Evolutionary conservation across 2,329 filamentous ascomycete species (phyloP), one percentile per base, ranked within the genome.

Genomic region (Pestalotiopsis sp.): DNA sequence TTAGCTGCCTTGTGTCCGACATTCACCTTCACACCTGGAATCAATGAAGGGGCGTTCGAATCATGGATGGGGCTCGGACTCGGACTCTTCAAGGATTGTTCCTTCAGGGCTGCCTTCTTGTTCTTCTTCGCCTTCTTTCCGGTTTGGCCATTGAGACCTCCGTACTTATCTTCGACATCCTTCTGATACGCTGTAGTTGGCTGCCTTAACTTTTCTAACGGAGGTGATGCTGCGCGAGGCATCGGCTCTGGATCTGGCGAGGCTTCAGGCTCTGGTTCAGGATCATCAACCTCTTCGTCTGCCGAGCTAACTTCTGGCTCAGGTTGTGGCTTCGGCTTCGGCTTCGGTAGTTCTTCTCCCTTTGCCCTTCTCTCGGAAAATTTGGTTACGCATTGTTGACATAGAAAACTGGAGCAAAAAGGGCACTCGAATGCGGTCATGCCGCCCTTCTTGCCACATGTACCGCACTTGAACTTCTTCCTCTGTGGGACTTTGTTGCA

Each of bases 391-490:
- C 75, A 77, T 20, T 73, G 67, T 63, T 74, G 73, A 56, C 75
- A 77, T 38, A 77, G 68, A 41, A 67, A 60, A 13, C 68, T 56
- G 0, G 27, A 63, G 57, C 75, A 76, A 39, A 74, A 58, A 2
- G 75, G 75, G 25, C 75, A 77, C 39, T 73, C 69, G 60, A 76
- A 77, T 0, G 72, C 71, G 1, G 57, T 73, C 17, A 71, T 73
- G 57, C 74, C 73, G 23, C 75, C 61, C 68, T 72, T 75, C 3
- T 65, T 69, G 1, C 57, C 23, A 56, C 74, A 75, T 2, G 69
- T 60, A 1, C 61, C 66, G 59, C 75, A 75, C 67, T 72, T 75
- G 70, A 77, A 68, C 68, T 75, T 75, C 69, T 73, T 70, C 2
- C 56, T 52, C 59, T 72, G 72, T 1, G 52, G 62, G 3, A 68